These are phyloP conservation scores for Metschnikowia rubicola DNA, from an alignment of 805 yeast genomes.

Conservation along the genomic window DNA sequence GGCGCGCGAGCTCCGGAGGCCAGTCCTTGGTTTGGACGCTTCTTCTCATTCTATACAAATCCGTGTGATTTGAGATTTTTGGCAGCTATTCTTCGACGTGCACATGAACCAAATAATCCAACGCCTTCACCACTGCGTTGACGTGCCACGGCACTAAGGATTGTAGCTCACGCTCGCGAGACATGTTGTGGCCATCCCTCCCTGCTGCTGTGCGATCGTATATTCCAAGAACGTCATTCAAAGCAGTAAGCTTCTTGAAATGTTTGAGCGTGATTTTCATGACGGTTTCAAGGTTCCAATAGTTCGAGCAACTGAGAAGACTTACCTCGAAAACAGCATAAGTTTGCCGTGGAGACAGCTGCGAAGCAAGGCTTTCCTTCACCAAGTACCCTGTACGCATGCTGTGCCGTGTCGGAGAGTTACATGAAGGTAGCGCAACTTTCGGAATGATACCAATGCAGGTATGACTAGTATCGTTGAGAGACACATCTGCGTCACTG, in stretches of 20 bases:
- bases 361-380: constrained; percentile 29
- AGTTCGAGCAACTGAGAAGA: constrained; percentile 69
- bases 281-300: constrained; percentile 52
- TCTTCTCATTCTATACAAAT: too few species aligned
- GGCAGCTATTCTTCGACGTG: constrained; percentile 30
- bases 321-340: constrained; percentile 56
- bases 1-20: too few species aligned
- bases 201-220: constrained; percentile 6
- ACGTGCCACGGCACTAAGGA: constrained; percentile 71
- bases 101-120: constrained; percentile 58
- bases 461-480: constrained; percentile 51
- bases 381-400: constrained; percentile 67
- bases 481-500: constrained; percentile 21
- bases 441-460: constrained; percentile 57
- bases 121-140: constrained; percentile 58
- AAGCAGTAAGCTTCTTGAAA: constrained; percentile 52
- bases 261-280: constrained; percentile 57
- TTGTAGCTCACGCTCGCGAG: constrained; percentile 6
- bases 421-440: constrained; percentile 61
- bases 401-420: constrained; percentile 67
- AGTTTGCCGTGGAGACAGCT: not conserved
- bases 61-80: too few species aligned
- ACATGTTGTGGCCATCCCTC: constrained; percentile 5
- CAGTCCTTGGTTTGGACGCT: too few species aligned
- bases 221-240: constrained; percentile 38